Percentiles rank a stretch among this genome's conserved stretches.
phyloP scores from a whole-genome alignment of 768 basidiomycete species.

The Russula brevipes region DNA sequence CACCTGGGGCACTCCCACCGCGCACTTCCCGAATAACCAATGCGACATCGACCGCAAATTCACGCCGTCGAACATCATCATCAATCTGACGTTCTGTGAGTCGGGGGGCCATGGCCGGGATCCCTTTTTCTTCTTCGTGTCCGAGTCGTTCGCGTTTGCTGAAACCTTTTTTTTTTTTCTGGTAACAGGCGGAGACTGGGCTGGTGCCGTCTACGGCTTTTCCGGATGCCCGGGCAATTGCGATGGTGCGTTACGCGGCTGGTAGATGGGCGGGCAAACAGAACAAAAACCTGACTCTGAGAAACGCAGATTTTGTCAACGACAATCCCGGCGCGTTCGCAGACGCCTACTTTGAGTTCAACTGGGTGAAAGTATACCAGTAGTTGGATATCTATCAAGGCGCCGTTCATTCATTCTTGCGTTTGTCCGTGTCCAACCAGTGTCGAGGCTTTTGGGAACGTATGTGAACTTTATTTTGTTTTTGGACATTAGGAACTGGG shows the following conservation, averaged over 20 bases:
- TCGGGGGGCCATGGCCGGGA: neutral
- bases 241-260: conserved; percentile 35
- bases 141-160: too few relatives aligned
- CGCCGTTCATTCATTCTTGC: too few relatives aligned
- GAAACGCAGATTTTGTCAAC: conserved; percentile 54
- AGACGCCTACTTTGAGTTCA: conserved; percentile 69
- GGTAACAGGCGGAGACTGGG: conserved; percentile 45
- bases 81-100: conserved; percentile 67
- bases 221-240: conserved; percentile 54
- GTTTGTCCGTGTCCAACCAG: too few relatives aligned
- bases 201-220: conserved; percentile 41
- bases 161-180: neutral
- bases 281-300: conserved; percentile 26
- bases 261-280: neutral
- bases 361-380: conserved; percentile 50
- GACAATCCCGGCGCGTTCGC: conserved; percentile 61
- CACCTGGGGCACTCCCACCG: conserved; percentile 55
- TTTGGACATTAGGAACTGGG: too few relatives aligned
- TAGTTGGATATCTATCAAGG: conserved; percentile 19
- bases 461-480: too few relatives aligned
- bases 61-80: conserved; percentile 55
- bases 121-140: too few relatives aligned
- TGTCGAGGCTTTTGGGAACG: too few relatives aligned
- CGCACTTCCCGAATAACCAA: conserved; percentile 53
- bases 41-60: conserved; percentile 57